Percentiles rank a stretch among this genome's conserved stretches.
Evolutionary conservation across 768 basidiomycete species (phyloP).

Genomic region (Leccinum ochraceum): DNA sequence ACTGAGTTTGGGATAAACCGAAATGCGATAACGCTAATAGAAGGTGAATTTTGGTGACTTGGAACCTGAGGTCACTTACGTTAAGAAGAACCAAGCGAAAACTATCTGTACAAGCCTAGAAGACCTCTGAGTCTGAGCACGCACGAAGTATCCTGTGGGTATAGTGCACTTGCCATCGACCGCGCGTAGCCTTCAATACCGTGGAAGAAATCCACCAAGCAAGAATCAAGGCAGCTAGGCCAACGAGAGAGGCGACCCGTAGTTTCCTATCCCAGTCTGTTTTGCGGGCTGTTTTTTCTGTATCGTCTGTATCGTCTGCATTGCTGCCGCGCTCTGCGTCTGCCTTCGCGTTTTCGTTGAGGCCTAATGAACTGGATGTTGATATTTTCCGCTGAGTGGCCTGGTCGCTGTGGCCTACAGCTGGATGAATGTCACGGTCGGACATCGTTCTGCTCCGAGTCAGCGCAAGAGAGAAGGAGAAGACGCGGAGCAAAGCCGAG

Average conservation of each 20-base stretch:
- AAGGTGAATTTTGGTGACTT: conserved; percentile 1
- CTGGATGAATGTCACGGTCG: conserved; percentile 1
- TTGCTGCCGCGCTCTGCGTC: conserved; percentile 19
- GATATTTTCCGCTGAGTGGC: conserved; percentile 24
- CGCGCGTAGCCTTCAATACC: conserved; percentile 65
- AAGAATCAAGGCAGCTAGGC: conserved; percentile 60
- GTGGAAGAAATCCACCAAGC: conserved; percentile 88
- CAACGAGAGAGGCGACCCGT: conserved; percentile 50
- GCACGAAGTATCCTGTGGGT: background rate
- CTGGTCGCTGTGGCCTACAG: conserved; percentile 3
- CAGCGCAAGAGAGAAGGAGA: background rate
- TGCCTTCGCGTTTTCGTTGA: conserved; percentile 11
- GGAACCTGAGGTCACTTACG: conserved; percentile 42
- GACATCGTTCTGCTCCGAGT: conserved; percentile 20
- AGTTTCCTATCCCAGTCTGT: conserved; percentile 21
- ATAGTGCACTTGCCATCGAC: conserved; percentile 58
- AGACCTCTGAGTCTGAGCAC: conserved; percentile 11
- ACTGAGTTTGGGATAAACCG: conserved; percentile 77
- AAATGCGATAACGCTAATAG: conserved; percentile 69
- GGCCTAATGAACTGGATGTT: conserved; percentile 14
- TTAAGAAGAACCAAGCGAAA: conserved; percentile 81
- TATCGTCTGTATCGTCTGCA: conserved; percentile 14
- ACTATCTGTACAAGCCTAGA: conserved; percentile 77
- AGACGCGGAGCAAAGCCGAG: conserved; percentile 3
- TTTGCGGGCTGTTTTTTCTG: conserved; percentile 5